Evolutionary conservation across 106 monocot species (phyloP).

Genomic region (Dendrobium catenatum): DNA sequence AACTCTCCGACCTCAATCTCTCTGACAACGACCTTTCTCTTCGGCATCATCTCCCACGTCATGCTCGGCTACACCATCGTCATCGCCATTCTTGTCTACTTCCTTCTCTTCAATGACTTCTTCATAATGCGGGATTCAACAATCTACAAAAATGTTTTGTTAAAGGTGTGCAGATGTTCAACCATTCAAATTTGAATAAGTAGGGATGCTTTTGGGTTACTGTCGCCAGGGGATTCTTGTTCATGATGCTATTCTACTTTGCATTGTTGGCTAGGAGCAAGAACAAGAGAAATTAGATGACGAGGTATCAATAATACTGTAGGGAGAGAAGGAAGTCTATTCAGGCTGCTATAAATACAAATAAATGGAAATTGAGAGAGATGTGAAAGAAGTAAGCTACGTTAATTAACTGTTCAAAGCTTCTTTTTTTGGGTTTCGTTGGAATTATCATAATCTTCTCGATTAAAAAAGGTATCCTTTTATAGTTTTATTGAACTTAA

Average conservation of each 20-base stretch:
- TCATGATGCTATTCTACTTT: slow-evolving; percentile 61
- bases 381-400: no score
- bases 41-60: slow-evolving; percentile 66
- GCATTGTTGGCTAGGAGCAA: slow-evolving; percentile 60
- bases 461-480: no score
- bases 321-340: no score
- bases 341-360: no score
- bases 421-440: no score
- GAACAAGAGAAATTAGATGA: slow-evolving; percentile 67
- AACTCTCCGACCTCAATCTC: no score
- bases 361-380: no score
- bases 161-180: slow-evolving; percentile 78
- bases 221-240: no score
- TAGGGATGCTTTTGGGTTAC: neutral
- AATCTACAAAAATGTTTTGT: slow-evolving; percentile 55
- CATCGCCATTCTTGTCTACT: slow-evolving; percentile 68
- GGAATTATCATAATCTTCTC: no score
- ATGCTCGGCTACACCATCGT: slow-evolving; percentile 81
- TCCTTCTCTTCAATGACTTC: slow-evolving; percentile 91
- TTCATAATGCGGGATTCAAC: slow-evolving; percentile 81
- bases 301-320: no score
- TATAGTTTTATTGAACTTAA: no score
- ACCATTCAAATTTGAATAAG: slow-evolving; percentile 69
- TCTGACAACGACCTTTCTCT: slow-evolving; percentile 49
- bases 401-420: no score